Evolutionary conservation across 2,329 filamentous ascomycete species (phyloP), one percentile per base, ranked within the genome.

Genomic region (Pseudogymnoascus sp.): DNA sequence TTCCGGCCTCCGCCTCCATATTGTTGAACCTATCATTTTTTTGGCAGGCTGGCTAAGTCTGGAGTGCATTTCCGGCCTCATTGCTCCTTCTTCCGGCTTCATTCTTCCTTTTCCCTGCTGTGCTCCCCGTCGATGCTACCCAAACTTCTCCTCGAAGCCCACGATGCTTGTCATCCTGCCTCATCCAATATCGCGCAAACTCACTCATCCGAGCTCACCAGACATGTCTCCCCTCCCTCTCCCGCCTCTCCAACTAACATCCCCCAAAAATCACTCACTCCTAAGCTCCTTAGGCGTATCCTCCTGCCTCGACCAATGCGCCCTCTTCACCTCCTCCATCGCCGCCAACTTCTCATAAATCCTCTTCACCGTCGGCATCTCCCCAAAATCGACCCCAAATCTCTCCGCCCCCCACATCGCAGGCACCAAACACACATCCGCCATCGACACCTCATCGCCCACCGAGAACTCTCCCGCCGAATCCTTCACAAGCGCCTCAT

Each of bases 401-500:
- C 82, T 74, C 72, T 81, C 73, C 0, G 84, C 84, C 10, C 80
- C 81, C 79, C 84, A 85, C 26, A 83, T 76, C 0, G 83, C 83
- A 3, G 85, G 84, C 62, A 85, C 71, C 21, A 87, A 71, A 67
- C 79, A 82, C 29, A 81, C 78, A 73, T 87, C 85, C 2, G 85
- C 85, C 67, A 87, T 66, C 0, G 80, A 84, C 2, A 87, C 69
- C 0, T 72, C 64, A 71, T 86, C 80, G 0, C 83, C 85, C 3
- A 84, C 79, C 1, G 81, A 84, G 67, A 80, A 87, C 34, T 66
- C 75, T 0, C 83, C 83, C 0, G 80, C 77, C 6, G 70, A 73
- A 64, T 62, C 68, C 18, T 65, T 67, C 0, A 73, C 71, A 0
- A 82, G 69, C 7, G 72, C 69, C 70, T 88, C 84, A 67, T 85